These are phyloP conservation scores for Colletotrichum aenigma DNA, from an alignment of 2,329 filamentous ascomycete genomes.

Conservation along the genomic window DNA sequence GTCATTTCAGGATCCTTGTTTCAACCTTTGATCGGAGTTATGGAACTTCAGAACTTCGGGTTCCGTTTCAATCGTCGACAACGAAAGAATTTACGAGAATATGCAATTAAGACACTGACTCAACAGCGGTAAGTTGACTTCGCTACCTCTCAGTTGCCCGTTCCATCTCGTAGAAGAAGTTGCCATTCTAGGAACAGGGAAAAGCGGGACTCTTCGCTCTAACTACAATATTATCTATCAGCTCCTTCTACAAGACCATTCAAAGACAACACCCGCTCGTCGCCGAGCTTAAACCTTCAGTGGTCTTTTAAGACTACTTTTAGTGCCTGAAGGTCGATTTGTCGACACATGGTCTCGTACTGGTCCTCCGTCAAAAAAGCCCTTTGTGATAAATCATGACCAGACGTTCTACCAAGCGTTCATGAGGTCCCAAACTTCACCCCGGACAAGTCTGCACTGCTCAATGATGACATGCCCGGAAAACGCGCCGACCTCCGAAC, in stretches of 20 bases:
- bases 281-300: background rate
- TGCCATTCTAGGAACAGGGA: background rate
- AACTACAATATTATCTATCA: background rate
- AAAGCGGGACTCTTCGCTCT: background rate
- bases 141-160: accelerated
- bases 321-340: accelerated
- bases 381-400: background rate
- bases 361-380: background rate
- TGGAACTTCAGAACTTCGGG: accelerated
- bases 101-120: background rate
- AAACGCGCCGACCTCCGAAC: background rate
- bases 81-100: accelerated
- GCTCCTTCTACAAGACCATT: background rate
- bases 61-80: background rate
- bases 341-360: accelerated
- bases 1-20: background rate
- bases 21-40: background rate
- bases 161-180: background rate
- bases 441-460: background rate
- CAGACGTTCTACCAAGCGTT: background rate
- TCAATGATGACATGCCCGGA: background rate
- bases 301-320: accelerated
- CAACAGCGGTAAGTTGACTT: background rate
- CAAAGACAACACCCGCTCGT: background rate
- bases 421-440: background rate